Evolutionary conservation across 306 rosid genomes (phyloP).

Genomic region (Oxytropis ochrocephala): DNA sequence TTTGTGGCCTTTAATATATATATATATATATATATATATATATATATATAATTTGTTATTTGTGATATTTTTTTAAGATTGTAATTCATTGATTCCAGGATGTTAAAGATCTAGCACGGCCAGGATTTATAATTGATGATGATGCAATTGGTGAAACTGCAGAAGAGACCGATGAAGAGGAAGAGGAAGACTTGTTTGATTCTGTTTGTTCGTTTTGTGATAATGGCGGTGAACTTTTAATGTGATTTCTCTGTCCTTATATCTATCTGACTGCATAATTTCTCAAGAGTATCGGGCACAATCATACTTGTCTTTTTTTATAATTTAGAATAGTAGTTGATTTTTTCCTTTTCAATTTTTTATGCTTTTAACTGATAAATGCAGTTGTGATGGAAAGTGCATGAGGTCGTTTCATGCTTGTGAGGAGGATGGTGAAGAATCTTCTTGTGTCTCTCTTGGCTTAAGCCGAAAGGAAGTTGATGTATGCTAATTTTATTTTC

Average conservation of each 20-base stretch:
- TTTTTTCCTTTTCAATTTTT: background rate
- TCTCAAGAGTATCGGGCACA: background rate
- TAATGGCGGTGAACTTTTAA: constrained; percentile 64
- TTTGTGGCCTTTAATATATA: background rate
- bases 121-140: constrained; percentile 67
- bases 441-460: constrained; percentile 69
- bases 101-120: constrained; percentile 40
- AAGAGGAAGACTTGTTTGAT: constrained; percentile 62
- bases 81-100: constrained; percentile 42
- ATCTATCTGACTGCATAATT: background rate
- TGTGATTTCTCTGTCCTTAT: background rate
- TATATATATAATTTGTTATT: background rate
- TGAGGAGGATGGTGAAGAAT: constrained; percentile 49
- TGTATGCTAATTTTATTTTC: constrained; percentile 42
- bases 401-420: constrained; percentile 86
- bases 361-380: constrained; percentile 11
- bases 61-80: background rate
- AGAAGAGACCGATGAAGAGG: constrained; percentile 59
- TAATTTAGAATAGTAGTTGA: background rate
- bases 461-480: constrained; percentile 53
- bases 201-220: constrained; percentile 88
- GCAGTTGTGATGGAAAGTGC: constrained; percentile 95
- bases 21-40: background rate
- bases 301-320: background rate
- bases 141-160: constrained; percentile 35